Evolutionary conservation across 2,329 filamentous ascomycete species (phyloP).

Genomic region (Trichophaea hybrida): DNA sequence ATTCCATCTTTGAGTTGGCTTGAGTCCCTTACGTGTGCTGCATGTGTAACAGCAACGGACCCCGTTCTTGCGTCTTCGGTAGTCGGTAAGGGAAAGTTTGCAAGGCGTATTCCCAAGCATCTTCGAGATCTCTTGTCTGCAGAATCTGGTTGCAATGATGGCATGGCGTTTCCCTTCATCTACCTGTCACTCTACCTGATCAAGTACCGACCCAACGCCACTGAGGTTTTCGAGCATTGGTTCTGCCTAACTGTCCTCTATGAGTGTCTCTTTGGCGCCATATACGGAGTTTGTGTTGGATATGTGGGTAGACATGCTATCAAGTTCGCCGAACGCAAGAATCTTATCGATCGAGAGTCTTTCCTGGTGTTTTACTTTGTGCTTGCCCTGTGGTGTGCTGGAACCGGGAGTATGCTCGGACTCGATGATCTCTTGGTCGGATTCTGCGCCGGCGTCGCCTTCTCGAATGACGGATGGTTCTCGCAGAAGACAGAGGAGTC

Average conservation of each 20-base stretch:
- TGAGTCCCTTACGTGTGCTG: constrained; percentile 71
- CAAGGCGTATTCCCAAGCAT: constrained; percentile 94
- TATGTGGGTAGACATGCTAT: constrained; percentile 86
- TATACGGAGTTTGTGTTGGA: constrained; percentile 76
- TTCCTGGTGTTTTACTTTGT: constrained; percentile 99
- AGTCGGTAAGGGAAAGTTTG: constrained; percentile 97
- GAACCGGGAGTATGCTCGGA: constrained; percentile 78
- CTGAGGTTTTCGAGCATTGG: constrained; percentile 66
- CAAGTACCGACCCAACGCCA: constrained; percentile 55
- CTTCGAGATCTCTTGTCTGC: constrained; percentile 85
- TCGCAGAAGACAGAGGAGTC: constrained; percentile 96
- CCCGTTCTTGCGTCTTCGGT: constrained; percentile 94
- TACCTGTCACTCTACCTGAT: constrained; percentile 87
- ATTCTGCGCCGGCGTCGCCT: constrained; percentile 91
- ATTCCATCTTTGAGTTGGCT: constrained; percentile 67
- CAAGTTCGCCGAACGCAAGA: constrained; percentile 67
- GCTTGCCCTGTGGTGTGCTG: constrained; percentile 85
- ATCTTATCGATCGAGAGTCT: constrained; percentile 87
- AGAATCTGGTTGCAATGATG: constrained; percentile 97
- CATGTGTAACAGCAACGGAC: constrained; percentile 93
- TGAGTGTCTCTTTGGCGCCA: constrained; percentile 82
- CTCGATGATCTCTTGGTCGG: constrained; percentile 89
- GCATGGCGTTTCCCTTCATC: constrained; percentile 97
- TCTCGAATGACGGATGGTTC: constrained; percentile 99
- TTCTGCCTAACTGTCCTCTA: constrained; percentile 82